Percentiles rank a stretch among this genome's conserved stretches.
These are phyloP conservation scores for Globisporangium paroecandrum DNA, from an alignment of 352 stramenopile genomes.

Conservation along the genomic window DNA sequence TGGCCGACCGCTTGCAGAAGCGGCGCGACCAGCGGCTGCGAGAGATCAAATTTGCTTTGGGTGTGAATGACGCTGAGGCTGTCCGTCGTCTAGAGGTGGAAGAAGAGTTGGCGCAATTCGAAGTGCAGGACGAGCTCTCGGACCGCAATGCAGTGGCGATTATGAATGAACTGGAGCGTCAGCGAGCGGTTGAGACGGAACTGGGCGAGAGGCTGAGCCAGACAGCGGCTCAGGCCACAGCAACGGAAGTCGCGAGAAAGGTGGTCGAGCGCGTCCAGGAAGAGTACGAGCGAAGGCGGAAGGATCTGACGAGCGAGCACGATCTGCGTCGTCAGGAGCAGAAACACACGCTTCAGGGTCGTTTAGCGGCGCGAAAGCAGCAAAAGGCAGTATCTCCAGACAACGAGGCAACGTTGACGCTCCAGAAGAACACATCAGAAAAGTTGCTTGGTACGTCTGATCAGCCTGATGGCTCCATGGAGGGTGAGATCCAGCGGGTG, in stretches of 20 bases:
- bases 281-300: neutral
- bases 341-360: neutral
- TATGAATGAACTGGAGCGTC: neutral
- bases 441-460: too few relatives aligned
- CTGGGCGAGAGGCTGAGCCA: neutral
- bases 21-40: conserved; percentile 2
- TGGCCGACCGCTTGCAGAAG: conserved; percentile 21
- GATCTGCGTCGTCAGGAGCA: conserved; percentile 2
- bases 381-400: neutral
- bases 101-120: conserved; percentile 3
- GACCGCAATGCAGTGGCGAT: neutral
- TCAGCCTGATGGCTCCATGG: neutral
- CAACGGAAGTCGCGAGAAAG: conserved; percentile 11
- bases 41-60: neutral
- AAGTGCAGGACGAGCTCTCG: neutral
- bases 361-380: neutral
- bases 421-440: neutral
- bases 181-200: conserved; percentile 3
- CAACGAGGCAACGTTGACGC: neutral
- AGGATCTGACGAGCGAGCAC: neutral
- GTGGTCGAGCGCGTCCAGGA: conserved; percentile 8
- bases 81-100: neutral
- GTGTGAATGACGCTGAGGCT: neutral
- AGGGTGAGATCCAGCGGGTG: conserved; percentile 30
- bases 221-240: neutral